Base-by-base conservation (phyloP, 2,329 filamentous ascomycete genomes). In the Scleromitrula shiraiana region DNA sequence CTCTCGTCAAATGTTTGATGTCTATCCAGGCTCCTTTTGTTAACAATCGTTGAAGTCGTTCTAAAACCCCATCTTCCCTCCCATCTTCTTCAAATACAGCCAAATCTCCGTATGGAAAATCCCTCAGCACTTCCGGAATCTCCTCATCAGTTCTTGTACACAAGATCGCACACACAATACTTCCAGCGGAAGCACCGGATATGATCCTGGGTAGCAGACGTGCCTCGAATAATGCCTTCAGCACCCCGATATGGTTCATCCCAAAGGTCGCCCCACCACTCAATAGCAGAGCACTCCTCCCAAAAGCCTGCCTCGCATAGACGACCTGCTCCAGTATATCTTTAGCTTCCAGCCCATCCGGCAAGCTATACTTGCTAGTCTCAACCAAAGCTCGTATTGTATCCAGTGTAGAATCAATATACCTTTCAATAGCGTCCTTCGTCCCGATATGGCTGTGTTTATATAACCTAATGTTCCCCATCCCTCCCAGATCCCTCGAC, bases 1-100 rank as follows among this genome's bases (percentile, higher is more conserved):
- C 88, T 39, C 83, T 76, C 2, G 79, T 83, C 41, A 96, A 70
- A 64, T 95, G 82, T 20, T 78, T 77, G 58, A 94, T 94, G 61
- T 96, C 88, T 53, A 90, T 87, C 70, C 91, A 83, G 38, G 82
- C 83, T 1, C 88, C 88, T 57, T 86, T 78, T n/a, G 87, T 94
- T 27, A 94, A 68, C 41, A 95, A 72, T 24, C 88, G 76, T 15
- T 80, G 78, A 7, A 87, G 67, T 57, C 88, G 86, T 42, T 80
- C 77, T 22, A 88, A 65, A 1, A 89, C 65, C 9, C 80, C 77
- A 43, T 88, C 80, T 44, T 73, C 80, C 23, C 70, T 70, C 1
- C 70, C 73, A 14, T 70, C 64, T 46, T 76, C 73, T 50, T 80
- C 78, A 53, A 85, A 85, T 1, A 84, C 81, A 9, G 73, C 73